Evolutionary conservation across 2,329 filamentous ascomycete genomes (phyloP).

Genomic region (Didymella segeticola): DNA sequence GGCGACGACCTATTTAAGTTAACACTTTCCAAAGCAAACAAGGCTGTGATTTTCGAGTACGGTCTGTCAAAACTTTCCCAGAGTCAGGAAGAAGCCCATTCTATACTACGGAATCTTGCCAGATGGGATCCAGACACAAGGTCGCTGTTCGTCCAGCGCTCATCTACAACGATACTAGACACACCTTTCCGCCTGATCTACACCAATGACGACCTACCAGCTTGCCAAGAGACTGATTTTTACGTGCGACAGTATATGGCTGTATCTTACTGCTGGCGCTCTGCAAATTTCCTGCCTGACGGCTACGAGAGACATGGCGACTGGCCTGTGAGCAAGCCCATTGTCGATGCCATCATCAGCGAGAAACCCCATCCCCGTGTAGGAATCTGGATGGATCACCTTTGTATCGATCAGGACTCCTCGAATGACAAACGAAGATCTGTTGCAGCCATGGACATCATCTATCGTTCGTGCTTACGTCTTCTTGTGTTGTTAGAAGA

Average conservation of each 20-base stretch:
- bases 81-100: slow-evolving; percentile 5
- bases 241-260: slow-evolving; percentile 26
- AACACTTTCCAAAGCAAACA: slow-evolving; percentile 15
- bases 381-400: slow-evolving; percentile 30
- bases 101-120: slow-evolving; percentile 13
- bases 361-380: slow-evolving; percentile 22
- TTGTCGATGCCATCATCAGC: slow-evolving; percentile 23
- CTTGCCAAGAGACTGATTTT: slow-evolving; percentile 17
- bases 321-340: slow-evolving; percentile 26
- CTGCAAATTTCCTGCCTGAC: slow-evolving; percentile 12
- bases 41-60: slow-evolving; percentile 19
- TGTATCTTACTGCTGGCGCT: slow-evolving; percentile 28
- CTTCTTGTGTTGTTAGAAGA: slow-evolving; percentile 24
- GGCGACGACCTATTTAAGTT: slow-evolving; percentile 17
- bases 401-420: slow-evolving; percentile 22
- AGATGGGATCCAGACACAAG: slow-evolving; percentile 13
- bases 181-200: slow-evolving; percentile 27
- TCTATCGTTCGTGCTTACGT: slow-evolving; percentile 24
- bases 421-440: slow-evolving; percentile 17
- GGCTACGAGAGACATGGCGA: slow-evolving; percentile 13
- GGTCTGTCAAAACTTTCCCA: slow-evolving; percentile 11
- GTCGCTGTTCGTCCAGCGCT: slow-evolving; percentile 14
- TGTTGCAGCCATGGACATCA: slow-evolving; percentile 28
- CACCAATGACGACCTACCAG: slow-evolving; percentile 1
- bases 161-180: slow-evolving; percentile 13